Base-by-base conservation (phyloP, 2,329 filamentous ascomycete genomes). In the Cladosporium cucumerinum region DNA sequence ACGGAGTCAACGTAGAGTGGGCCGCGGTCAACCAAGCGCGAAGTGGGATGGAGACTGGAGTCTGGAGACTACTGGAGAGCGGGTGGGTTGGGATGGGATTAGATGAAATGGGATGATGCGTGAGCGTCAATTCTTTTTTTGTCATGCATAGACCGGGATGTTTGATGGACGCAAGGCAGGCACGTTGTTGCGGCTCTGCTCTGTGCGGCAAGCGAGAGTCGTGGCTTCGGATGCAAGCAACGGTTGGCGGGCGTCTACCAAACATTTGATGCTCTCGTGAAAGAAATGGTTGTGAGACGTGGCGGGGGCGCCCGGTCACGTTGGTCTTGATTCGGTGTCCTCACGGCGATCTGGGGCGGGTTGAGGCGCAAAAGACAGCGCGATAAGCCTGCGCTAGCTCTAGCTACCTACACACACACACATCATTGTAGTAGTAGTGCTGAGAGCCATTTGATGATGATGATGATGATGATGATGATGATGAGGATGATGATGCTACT, bases 381-480 rank as follows among this genome's bases (percentile, higher is more conserved):
- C 58, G 59, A 61, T 61, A 61, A 61, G 59, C 59, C 46, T 61
- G 54, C 59, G 59, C 59, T 61, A 61, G 36, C 16, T 18, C 36
- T 39, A 39, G 36, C 36, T 18, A 39, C 34, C n/a, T n/a, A n/a
- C n/a, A n/a, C n/a, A n/a, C 7, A 30, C 28, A 39, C 36, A n/a
- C 16, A 36, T 18, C n/a, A 6, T 39, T n/a, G 36, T n/a, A n/a
- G 36, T 39, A 39, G 36, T n/a, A n/a, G 36, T n/a, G 36, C 16
- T 39, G 39, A 46, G 39, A 21, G 39, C 7, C 39, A 46, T 46
- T 46, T 46, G 39, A 21, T 46, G 28, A 6, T 30, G 28, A n/a
- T n/a, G n/a, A n/a, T n/a, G n/a, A n/a, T n/a, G n/a, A n/a, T n/a
- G n/a, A n/a, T n/a, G n/a, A n/a, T n/a, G n/a, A n/a, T n/a, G n/a